Evolutionary conservation across 2,329 filamentous ascomycete genomes (phyloP), one percentile per base, ranked within the genome.

Genomic region (Alternaria sp.): DNA sequence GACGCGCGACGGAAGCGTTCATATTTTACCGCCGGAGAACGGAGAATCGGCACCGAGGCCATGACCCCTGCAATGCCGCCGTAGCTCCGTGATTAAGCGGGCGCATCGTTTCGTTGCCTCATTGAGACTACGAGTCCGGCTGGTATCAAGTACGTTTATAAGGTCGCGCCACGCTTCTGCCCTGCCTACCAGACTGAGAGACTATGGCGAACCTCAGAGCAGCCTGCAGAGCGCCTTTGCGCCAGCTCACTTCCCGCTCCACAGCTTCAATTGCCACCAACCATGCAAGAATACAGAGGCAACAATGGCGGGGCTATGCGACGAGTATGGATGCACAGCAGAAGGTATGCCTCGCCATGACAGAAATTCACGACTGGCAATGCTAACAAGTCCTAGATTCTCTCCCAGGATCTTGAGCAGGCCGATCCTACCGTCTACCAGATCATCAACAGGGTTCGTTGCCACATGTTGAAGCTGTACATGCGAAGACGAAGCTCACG

Each of bases 381-480:
- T 25, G 12, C 67, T 77, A 32, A 74, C 40, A 4, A 12, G 6
- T 3, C 38, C 3, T 68, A 97, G 93, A 83, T 97, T 57, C 89
- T 99, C 55, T 87, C 91, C 48, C 86, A 91, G 58, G 85, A 91
- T 76, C 86, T 99, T 54, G 86, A 93, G 77, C 87, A 95, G 73
- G 92, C 93, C 67, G 95, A 98, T 79, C 92, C 94, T 45, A 85
- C 89, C 51, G 90, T 98, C 68, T 97, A 89, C 78, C 89, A 92
- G 54, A 97, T 98, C 73, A 89, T 98, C 70, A 91, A 97, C 80
- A 94, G 93, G 86, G 93, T 96, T 81, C 73, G 80, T 60, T 51
- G 52, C 59, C 53, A 38, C 41, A 54, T 58, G 38, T 45, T 45
- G 38, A 52, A 59, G 45, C 57, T 49, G 65, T 30, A 70, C 52